Base-by-base conservation (phyloP, 352 stramenopile species). In the Pythium vanterpoolii region DNA sequence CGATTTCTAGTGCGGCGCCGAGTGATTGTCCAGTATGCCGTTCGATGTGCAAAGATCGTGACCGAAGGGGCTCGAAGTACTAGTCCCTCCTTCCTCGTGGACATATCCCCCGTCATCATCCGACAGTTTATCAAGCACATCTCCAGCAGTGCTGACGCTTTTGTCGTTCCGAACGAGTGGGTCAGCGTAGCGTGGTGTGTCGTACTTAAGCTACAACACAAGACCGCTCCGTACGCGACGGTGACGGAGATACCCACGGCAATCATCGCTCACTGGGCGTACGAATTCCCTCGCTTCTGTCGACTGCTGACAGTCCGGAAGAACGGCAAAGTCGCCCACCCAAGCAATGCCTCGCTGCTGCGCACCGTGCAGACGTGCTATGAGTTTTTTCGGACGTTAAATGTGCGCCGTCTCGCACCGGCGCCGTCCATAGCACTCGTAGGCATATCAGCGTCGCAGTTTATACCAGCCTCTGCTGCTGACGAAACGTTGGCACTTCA, bases 191-290 rank as follows among this genome's bases (percentile, higher is more conserved):
- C 49, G 24, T 64, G 56, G 56, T 64, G 46, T 38, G 23, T 64
- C 28, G 36, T 57, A 21, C 8, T 44, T 1, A 50, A 50, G 21
- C 44, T 62, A 5, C 34, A 28, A n/a, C 33, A 62, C 19, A 10
- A 31, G 1, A 19, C 3, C 11, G 45, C 55, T 7, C 24, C 49
- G 13, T 55, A 49, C 34, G 14, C 55, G 5, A 49, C 19, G 8
- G 24, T 28, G 4, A n/a, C 8, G 5, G 24, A 50, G 1, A 34
- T 62, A 5, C 55, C 55, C 1, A 2, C 2, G n/a, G 9, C 16
- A 1, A 38, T 64, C 1, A 57, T 64, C 39, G 56, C 56, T 0
- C 46, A 54, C 46, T 64, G 56, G 46, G 56, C 56, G 19, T 57
- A 50, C 33, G 56, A 56, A 18, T 57, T 64, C 14, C 36, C 46